Percentiles rank a stretch among this genome's conserved stretches.
These are phyloP conservation scores for Triangularia setosa DNA, from an alignment of 2,329 filamentous ascomycete genomes.

Conservation along the genomic window DNA sequence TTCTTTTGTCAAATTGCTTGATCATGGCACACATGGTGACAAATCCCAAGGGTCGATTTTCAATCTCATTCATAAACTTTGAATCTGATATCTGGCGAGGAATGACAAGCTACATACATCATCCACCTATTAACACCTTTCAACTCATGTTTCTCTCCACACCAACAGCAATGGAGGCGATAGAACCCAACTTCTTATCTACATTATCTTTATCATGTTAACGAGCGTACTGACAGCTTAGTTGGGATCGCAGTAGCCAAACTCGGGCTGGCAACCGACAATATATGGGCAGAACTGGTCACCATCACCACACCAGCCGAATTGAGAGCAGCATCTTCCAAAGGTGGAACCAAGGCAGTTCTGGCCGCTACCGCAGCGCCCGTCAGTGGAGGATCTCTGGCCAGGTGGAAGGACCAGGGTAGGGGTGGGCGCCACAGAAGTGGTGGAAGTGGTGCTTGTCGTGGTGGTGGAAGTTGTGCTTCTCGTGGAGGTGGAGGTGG, in stretches of 20 bases:
- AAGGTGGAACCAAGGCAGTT: conserved; percentile 25
- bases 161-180: no score
- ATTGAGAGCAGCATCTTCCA: conserved; percentile 29
- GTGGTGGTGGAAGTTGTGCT: conserved; percentile 5
- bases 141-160: background rate
- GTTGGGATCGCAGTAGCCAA: conserved; percentile 28
- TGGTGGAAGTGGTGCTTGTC: conserved; percentile 5
- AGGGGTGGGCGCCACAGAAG: conserved; percentile 9
- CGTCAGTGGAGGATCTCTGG: conserved; percentile 24
- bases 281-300: conserved; percentile 30
- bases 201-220: background rate
- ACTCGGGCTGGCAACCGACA: conserved; percentile 29
- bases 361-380: conserved; percentile 24
- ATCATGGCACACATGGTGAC: background rate
- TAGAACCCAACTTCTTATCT: background rate
- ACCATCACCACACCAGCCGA: conserved; percentile 28
- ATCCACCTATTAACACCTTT: background rate
- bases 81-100: background rate
- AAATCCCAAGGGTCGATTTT: background rate
- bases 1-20: background rate
- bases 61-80: background rate
- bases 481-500: background rate
- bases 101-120: background rate
- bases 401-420: conserved; percentile 22
- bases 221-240: background rate